Base-by-base conservation (phyloP, 805 yeast species). In the Candida nitratophila region DNA sequence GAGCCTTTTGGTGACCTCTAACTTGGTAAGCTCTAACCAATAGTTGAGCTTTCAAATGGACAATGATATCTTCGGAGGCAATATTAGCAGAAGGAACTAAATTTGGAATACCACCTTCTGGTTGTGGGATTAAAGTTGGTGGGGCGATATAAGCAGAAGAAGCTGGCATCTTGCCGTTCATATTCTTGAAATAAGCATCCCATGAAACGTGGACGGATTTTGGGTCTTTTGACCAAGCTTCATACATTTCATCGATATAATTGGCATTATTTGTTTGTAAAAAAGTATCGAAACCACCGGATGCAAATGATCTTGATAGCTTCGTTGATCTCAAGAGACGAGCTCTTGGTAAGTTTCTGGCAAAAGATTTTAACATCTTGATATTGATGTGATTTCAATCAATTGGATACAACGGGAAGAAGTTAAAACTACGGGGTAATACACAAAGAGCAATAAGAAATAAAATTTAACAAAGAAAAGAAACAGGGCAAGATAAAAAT, bases 11-110 rank as follows among this genome's bases (percentile, higher is more conserved):
- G 67, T 93, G 99, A 54, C 99, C 99, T 68, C 98, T 82, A 43
- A 93, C 99, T 73, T 93, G 99, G 70, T 90, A 93, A 27, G 99
- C 99, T 67, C 99, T 86, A 50, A 95, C 97, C 57, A 93, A 76
- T 56, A 93, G 78, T 74, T 93, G 99, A 16, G 89, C 95, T 67
- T 93, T 93, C 74, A 93, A 78, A 65, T 93, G 98, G 50, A 86
- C 76, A 51, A 85, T 75, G 38, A 90, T 87, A 51, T 82, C 87
- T 58, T 80, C 78, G 51, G 70, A 64, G 41, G 76, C 74, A 24
- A 76, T 77, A 35, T 63, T 59, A 29, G 72, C 65, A 15, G 68
- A 54, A 40, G 82, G 86, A 40, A 79, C 70, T 51, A 77, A 72
- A 39, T 81, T 77, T 37, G 83, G 81, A 36, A 79, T 75, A 45